Base-by-base conservation (phyloP, 169 alveolate species). In the Eimeria necatrix region DNA sequence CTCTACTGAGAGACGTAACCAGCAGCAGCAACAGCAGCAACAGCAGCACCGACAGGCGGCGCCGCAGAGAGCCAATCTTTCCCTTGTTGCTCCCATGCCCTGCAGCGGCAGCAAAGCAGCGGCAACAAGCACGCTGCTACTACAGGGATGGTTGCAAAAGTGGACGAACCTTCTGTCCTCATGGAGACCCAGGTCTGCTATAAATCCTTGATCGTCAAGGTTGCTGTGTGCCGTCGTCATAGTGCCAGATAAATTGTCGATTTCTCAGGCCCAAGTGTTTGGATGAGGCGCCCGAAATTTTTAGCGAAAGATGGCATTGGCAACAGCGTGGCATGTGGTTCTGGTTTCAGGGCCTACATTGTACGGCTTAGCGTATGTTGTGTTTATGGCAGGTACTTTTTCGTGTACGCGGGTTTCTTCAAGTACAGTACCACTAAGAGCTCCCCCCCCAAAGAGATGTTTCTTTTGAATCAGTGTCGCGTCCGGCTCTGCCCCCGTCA, bases 61-160 rank as follows among this genome's bases (percentile, higher is more conserved):
- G 46, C 91, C 20, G 92, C 80, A 56, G 80, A 51, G 92, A 4
- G 61, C 64, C 9, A 61, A 46, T 56, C 56, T 60, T 22, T 84
- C 92, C 24, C 80, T 61, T 12, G 92, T 84, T 60, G 92, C 92
- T 14, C 81, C 76, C 20, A 59, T 56, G 60, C 80, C 81, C 22
- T 26, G 92, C 76, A 56, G 80, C 81, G 26, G 64, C 92, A 60
- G 74, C 71, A 68, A 48, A 49, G 90, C 90, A 84, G 92, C 80
- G 41, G 92, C 92, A 84, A 80, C 76, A 56, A 84, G 22, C 80
- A 18, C 76, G 46, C 32, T 91, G 83, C 73, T 91, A 22, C 95
- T 74, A 71, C 95, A 91, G 60, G 95, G 91, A n/a, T 91, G 95
- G 91, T 91, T 91, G 70, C 91, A 91, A 59, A 91, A 91, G 85